Conservation (phyloP, 768 basidiomycete species). For the Hericium rajendrae region DNA sequence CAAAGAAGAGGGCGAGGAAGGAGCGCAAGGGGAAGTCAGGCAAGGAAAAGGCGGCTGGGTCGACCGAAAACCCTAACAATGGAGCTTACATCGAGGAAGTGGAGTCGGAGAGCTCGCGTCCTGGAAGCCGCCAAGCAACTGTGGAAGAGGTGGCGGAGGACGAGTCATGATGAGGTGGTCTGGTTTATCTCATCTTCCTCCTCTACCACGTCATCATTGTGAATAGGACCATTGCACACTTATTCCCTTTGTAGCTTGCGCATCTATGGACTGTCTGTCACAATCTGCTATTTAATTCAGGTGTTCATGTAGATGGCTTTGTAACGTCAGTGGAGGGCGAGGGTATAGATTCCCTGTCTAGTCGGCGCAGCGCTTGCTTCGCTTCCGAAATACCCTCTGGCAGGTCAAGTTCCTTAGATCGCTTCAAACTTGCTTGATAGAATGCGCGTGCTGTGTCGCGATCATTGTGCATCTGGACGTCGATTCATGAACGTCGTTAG, state of each 20-base stretch:
- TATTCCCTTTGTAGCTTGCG: background rate
- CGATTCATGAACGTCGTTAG: background rate
- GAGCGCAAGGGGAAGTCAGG: conserved; percentile 49
- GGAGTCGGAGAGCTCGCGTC: conserved; percentile 26
- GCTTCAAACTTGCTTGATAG: conserved; percentile 10
- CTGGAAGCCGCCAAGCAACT: conserved; percentile 21
- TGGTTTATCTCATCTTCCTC: background rate
- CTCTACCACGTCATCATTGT: background rate
- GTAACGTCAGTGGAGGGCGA: background rate
- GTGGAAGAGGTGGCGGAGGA: conserved; percentile 26
- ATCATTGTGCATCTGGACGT: conserved; percentile 8
- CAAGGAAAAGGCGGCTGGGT: conserved; percentile 31
- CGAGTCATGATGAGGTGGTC: conserved; percentile 13
- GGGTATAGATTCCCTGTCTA: background rate
- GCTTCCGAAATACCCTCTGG: conserved; percentile 11
- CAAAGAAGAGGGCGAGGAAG: conserved; percentile 60
- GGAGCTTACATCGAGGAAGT: conserved; percentile 31
- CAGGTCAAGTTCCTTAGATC: conserved; percentile 6
- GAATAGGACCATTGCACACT: background rate
- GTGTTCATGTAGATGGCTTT: conserved; percentile 5
- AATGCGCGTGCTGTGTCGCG: conserved; percentile 3
- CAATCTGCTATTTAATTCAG: conserved; percentile 9
- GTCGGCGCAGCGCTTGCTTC: conserved; percentile 8
- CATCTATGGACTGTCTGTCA: background rate
- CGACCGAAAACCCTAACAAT: conserved; percentile 22